A percentile compares a stretch with the other conserved stretches of the same genome.
Evolutionary conservation across 495 filamentous ascomycete species (phyloP).

Genomic region (Aspergillus ellipticus): DNA sequence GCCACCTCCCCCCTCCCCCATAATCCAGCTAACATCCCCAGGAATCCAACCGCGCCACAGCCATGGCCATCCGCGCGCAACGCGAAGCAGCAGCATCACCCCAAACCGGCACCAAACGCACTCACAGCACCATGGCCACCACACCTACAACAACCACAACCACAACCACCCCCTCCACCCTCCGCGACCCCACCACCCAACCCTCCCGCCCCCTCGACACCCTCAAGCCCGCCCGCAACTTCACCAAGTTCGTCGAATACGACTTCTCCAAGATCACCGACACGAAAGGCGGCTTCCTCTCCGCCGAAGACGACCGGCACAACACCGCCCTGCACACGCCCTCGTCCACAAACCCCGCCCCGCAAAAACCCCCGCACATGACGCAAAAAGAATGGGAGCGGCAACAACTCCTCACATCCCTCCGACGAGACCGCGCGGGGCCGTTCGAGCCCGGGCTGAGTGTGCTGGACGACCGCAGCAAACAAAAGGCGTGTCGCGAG

Average conservation of each 20-base stretch:
- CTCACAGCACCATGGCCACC: conserved; percentile 57
- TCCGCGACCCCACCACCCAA: conserved; percentile 61
- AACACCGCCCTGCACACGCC: conserved; percentile 67
- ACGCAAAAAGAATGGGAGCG: conserved; percentile 90
- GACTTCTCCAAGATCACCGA: conserved; percentile 97
- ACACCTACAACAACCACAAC: not conserved
- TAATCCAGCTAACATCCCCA: conserved; percentile 29
- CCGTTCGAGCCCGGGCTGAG: conserved; percentile 84
- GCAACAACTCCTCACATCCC: conserved; percentile 62
- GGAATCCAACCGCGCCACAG: conserved; percentile 89
- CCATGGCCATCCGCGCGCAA: conserved; percentile 80
- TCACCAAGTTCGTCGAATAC: conserved; percentile 91
- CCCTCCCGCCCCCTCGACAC: conserved; percentile 44
- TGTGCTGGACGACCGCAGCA: conserved; percentile 56
- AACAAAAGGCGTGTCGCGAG: conserved; percentile 74
- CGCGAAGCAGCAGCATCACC: conserved; percentile 43
- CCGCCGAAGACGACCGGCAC: conserved; percentile 80
- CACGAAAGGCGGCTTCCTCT: conserved; percentile 92
- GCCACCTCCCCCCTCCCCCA: conserved; percentile 10
- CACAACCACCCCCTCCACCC: conserved; percentile 51
- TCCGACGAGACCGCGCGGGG: conserved; percentile 71
- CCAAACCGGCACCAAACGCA: conserved; percentile 52
- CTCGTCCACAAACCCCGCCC: conserved; percentile 33
- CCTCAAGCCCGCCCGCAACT: conserved; percentile 73
- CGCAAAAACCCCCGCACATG: conserved; percentile 82